phyloP scores from a whole-genome alignment of 106 monocot genomes.

The Phalaenopsis aphrodite region DNA sequence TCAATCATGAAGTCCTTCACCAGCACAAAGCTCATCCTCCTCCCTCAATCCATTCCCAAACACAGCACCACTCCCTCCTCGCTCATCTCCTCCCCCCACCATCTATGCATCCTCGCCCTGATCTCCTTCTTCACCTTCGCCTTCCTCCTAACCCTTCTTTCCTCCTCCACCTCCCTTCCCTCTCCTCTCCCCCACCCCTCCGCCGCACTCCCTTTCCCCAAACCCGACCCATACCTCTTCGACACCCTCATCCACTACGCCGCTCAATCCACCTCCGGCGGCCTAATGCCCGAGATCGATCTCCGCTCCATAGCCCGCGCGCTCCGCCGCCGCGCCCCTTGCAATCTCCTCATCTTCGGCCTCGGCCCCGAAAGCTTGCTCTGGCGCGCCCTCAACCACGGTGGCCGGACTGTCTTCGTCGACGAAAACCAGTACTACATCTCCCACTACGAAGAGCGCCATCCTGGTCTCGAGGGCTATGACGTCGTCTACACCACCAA shows the following conservation, averaged over 20 bases:
- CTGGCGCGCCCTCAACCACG: constrained; percentile 73
- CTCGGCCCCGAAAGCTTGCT: constrained; percentile 71
- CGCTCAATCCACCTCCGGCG: constrained; percentile 22
- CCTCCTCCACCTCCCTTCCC: not conserved
- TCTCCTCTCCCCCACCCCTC: not conserved
- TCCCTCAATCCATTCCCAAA: constrained; percentile 22
- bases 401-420: constrained; percentile 84
- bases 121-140: constrained; percentile 34
- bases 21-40: constrained; percentile 34
- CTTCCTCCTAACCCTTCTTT: constrained; percentile 12
- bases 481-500: constrained; percentile 65
- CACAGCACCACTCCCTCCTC: constrained; percentile 7
- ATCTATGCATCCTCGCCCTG: constrained; percentile 37
- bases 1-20: constrained; percentile 12
- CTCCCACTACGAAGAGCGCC: constrained; percentile 46
- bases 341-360: constrained; percentile 84
- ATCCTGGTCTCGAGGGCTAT: constrained; percentile 72
- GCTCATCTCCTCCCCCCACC: constrained; percentile 12
- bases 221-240: constrained; percentile 19
- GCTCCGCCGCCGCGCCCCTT: constrained; percentile 52
- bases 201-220: not conserved
- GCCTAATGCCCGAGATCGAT: constrained; percentile 56
- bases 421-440: constrained; percentile 79
- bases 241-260: constrained; percentile 69
- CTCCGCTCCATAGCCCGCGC: constrained; percentile 39